Base-by-base conservation (phyloP, 116 monocot species). In the Dioscorea cayenensis region DNA sequence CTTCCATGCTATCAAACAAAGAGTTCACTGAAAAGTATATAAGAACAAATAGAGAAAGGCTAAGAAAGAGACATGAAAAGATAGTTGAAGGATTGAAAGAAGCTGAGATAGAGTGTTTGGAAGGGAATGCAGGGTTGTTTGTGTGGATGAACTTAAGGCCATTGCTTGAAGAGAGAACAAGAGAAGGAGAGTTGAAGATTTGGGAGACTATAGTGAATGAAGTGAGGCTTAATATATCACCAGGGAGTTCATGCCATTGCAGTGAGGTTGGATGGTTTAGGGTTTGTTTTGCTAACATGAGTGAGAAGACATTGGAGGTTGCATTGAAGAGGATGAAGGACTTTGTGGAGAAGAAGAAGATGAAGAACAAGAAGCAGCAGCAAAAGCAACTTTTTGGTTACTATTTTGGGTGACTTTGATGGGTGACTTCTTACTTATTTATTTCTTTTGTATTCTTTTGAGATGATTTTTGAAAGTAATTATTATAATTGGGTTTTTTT, bases 251-350 rank as follows among this genome's bases (percentile, higher is more conserved):
- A 14, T 91, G 85, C 66, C 91, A 85, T 60, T 91, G 87, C 49
- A 9, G 48, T 1, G 91, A 91, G 36, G 85, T 85, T 7, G 91
- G 91, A 14, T 91, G 85, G 91, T 88, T 91, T 51, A 77, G 91
- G 75, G 79, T 91, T 18, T 91, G 87, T 29, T 91, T 84, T 59
- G 87, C 87, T 3, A 87, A 87, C 60, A 83, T 87, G 73, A 69
- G 72, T 20, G 71, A 74, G 22, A 79, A 85, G 69, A 85, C 88
- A 2, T 71, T 83, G 55, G 71, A 64, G 28, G 28, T 81, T 59
- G 84, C 90, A 21, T 50, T 90, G 60, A 7, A 66, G 32, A 68
- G 90, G 67, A 82, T 90, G 14, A 67, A 63, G 5, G 8, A 35
- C 5, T 86, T 90, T 36, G 77, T 86, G 68, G 61, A 75, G 23